Base-by-base conservation (phyloP, 305 asterid species). In the Solanum hybrid region DNA sequence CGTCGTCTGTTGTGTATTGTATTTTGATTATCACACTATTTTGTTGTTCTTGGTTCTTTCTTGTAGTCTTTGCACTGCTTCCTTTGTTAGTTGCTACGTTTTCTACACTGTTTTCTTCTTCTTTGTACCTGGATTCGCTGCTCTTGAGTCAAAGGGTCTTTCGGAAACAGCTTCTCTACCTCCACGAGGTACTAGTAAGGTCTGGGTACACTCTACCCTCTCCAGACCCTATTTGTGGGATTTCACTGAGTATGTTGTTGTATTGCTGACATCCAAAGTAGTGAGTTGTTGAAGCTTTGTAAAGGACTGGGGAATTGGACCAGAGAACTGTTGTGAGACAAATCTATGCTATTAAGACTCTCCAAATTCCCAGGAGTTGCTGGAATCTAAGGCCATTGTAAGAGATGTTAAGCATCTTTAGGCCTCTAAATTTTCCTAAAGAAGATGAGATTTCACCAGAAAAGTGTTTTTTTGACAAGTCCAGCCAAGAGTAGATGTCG, bases 401-500 rank as follows among this genome's bases (percentile, higher is more conserved):
- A 66, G 89, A 79, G 8, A 90, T 17, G 87, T 87, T 78, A 14
- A 89, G 87, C 72, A 60, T 64, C 37, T 86, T 78, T 5, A 90
- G 87, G 73, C 87, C 87, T 64, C 56, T 79, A 26, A 86, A 82
- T 29, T 60, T 78, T 11, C 91, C 89, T 38, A 89, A 17, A 51
- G 91, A 76, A 8, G 86, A 36, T 26, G 91, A 89, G 37, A 87
- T 87, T 36, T 87, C 77, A 60, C 81, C 88, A 24, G 89, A 29
- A 3, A 90, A 22, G 8, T 46, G 92, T 29, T 6, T 6, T 60
- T 87, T 85, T 13, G 90, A 91, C 27, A 91, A 40, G 89, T 89
- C 91, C 78, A 84, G 42, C 66, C 89, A 89, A 56, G 90, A 88
- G 91, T 92, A 76, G 17, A 89, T 88, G 6, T 86, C 89, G 75